These are phyloP conservation scores for Stephanodiscus minutulus DNA, from an alignment of 108 stramenopile species.

Conservation along the genomic window DNA sequence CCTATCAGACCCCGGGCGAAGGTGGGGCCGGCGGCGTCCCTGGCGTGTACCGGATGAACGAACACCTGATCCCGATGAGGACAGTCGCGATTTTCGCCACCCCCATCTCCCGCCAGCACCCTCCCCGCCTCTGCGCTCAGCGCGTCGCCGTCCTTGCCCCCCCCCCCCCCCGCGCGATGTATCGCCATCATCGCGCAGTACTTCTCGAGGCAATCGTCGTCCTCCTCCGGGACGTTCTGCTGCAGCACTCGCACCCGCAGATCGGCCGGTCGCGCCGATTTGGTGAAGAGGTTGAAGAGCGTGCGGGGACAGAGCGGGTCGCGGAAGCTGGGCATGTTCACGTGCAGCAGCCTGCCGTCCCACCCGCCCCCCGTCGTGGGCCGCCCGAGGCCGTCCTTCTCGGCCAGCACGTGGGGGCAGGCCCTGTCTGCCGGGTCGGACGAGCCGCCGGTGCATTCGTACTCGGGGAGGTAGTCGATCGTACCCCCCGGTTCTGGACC, in stretches of 20 bases:
- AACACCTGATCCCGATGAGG: slow-evolving; percentile 51
- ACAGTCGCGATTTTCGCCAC: slow-evolving; percentile 24
- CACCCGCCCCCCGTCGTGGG: slow-evolving; percentile 8
- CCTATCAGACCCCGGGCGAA: slow-evolving; percentile 50
- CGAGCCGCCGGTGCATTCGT: slow-evolving; percentile 52
- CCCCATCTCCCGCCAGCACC: neutral
- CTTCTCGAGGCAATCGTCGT: slow-evolving; percentile 43
- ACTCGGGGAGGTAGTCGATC: slow-evolving; percentile 47
- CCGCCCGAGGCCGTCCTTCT: neutral
- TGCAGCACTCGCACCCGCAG: slow-evolving; percentile 67
- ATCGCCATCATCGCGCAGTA: slow-evolving; percentile 68
- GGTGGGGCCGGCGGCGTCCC: slow-evolving; percentile 53
- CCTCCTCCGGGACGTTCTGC: slow-evolving; percentile 59
- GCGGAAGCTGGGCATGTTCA: slow-evolving; percentile 55
- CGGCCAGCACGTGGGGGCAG: no score
- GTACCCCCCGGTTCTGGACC: no score
- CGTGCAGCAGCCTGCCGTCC: slow-evolving; percentile 43
- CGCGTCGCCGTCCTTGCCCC: slow-evolving; percentile 41
- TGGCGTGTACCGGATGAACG: slow-evolving; percentile 44
- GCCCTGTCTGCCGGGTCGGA: slow-evolving; percentile 30
- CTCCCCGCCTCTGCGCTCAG: slow-evolving; percentile 27
- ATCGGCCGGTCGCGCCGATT: slow-evolving; percentile 57
- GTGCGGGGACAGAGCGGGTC: slow-evolving; percentile 79
- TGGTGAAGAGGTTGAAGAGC: slow-evolving; percentile 62
- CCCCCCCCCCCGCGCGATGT: slow-evolving; percentile 41